Evolutionary conservation across 257 asterid genomes (phyloP), one percentile per base, ranked within the genome.

Genomic region (Capsicum rhomboideum): DNA sequence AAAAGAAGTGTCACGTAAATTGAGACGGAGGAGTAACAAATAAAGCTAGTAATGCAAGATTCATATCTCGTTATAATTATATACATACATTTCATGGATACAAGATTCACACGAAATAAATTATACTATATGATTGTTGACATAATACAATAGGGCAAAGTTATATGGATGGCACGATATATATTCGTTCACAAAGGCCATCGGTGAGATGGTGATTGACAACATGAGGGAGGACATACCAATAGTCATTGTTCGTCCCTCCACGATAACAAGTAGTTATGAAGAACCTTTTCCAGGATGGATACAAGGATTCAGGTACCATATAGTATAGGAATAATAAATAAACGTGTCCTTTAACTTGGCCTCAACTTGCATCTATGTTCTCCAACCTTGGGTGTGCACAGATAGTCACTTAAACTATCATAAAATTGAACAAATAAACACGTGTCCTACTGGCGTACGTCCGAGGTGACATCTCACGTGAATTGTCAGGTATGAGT

Each of bases 201-300:
- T 66, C 0, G 74, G 74, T 14, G 74, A 66, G 17, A 66, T 92
- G 93, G 54, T 79, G 14, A 59, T 92, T 14, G 63, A 89, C 79
- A 92, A 85, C 82, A 86, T 85, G 1, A 83, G 87, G 85, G 92
- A 86, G 28, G 87, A 89, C 0, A 66, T 85, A n/a, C 95, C 95
- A 0, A 13, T 90, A 16, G 87, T 92, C 11, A 67, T 92, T 26
- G 83, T 92, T 21, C 69, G 93, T 72, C 93, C 95, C 6, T 49
- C 87, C 49, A 85, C 74, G 14, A 85, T 92, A 16, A 93, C 91
- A 26, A 88, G 85, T 83, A 79, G 88, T 77, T 86, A 84, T 21
- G 50, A 58, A 18, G 69, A 88, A 0, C 93, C 95, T 56, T 50
- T 90, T 29, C 90, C 78, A 1, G 78, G 78, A 34, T 68, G 77